phyloP scores from a whole-genome alignment of 2,329 filamentous ascomycete species.

The Nigrospora sphaerica region DNA sequence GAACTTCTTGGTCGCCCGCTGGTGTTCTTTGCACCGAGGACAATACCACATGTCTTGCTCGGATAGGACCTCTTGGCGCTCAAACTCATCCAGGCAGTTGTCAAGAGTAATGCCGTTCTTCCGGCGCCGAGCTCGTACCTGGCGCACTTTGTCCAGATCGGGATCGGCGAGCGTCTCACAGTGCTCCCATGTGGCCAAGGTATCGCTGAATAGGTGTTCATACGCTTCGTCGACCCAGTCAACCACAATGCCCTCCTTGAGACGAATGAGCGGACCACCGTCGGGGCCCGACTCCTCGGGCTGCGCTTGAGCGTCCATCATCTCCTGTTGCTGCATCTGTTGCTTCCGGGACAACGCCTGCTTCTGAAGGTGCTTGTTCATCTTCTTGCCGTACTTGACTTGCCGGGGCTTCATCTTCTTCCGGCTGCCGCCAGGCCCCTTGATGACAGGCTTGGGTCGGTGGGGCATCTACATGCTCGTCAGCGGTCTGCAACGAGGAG shows the following conservation, averaged over 20 bases:
- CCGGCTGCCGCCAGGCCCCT: conserved; percentile 25
- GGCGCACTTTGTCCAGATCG: conserved; percentile 57
- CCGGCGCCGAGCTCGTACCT: conserved; percentile 55
- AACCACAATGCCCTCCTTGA: conserved; percentile 78
- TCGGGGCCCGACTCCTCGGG: conserved; percentile 28
- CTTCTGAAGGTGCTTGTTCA: conserved; percentile 25
- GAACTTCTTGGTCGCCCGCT: conserved; percentile 90
- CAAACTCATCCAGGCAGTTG: conserved; percentile 90
- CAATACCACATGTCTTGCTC: conserved; percentile 98
- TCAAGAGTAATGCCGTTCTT: conserved; percentile 77
- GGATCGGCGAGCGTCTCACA: conserved; percentile 51
- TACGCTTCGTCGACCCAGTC: conserved; percentile 73
- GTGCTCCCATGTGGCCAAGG: conserved; percentile 48
- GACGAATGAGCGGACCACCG: conserved; percentile 62
- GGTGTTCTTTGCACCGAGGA: conserved; percentile 88
- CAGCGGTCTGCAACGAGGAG: background rate
- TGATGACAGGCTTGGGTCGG: conserved; percentile 8
- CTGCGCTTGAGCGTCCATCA: conserved; percentile 11
- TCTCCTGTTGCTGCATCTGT: conserved; percentile 20
- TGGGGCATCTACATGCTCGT: conserved; percentile 8
- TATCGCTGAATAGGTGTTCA: conserved; percentile 61
- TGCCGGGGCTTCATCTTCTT: conserved; percentile 41
- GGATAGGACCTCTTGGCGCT: conserved; percentile 86
- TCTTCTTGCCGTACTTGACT: conserved; percentile 39
- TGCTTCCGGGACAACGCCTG: conserved; percentile 16